Conservation (phyloP, 352 stramenopile species). For the Phytophthora kernoviae region DNA sequence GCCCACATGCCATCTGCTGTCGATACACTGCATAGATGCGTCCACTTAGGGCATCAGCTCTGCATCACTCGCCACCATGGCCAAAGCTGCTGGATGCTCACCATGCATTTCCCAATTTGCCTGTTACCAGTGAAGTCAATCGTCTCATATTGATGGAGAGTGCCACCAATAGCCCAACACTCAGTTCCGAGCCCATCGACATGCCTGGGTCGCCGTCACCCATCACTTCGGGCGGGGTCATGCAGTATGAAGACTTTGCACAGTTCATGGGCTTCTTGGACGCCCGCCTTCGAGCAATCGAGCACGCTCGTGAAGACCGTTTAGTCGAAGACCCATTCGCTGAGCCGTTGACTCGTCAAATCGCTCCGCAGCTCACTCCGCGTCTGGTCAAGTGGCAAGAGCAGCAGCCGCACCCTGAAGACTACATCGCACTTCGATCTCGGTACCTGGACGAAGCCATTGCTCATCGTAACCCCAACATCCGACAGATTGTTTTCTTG, state of each 20-base stretch:
- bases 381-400: constrained; percentile 27
- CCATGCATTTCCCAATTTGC: not conserved
- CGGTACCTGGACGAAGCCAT: constrained; percentile 64
- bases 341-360: constrained; percentile 40
- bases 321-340: constrained; percentile 55
- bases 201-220: not conserved
- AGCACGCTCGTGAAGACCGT: constrained; percentile 36
- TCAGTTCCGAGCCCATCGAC: constrained; percentile 21
- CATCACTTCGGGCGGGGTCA: constrained; percentile 9
- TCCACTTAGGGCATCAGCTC: constrained; percentile 1
- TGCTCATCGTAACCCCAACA: constrained; percentile 29
- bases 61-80: not conserved
- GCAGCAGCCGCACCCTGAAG: constrained; percentile 23
- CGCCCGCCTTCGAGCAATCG: constrained; percentile 43
- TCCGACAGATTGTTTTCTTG: constrained; percentile 62
- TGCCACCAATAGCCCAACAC: constrained; percentile 15
- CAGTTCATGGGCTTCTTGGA: constrained; percentile 53
- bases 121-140: not conserved
- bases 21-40: constrained; percentile 1
- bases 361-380: constrained; percentile 28
- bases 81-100: not conserved
- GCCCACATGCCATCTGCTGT: constrained; percentile 1
- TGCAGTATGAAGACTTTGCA: constrained; percentile 42
- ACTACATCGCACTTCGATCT: constrained; percentile 45
- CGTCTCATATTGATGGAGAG: constrained; percentile 17